Base-by-base conservation (phyloP, 139 green algal species). In the Chlamydomonas incerta region DNA sequence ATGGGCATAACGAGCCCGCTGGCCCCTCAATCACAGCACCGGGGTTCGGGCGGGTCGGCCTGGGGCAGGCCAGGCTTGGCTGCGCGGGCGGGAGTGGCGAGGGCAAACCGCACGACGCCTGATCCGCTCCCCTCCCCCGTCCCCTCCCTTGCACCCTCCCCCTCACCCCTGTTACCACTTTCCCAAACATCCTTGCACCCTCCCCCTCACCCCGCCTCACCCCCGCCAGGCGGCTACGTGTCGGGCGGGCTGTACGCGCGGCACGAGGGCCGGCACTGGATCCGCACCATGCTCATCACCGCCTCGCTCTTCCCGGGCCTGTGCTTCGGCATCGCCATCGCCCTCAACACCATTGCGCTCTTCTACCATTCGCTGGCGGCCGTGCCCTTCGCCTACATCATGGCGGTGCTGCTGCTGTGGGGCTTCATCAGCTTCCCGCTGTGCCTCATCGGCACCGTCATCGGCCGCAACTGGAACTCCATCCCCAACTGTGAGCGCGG, bases 321-420 rank as follows among this genome's bases (percentile, higher is more conserved):
- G 28, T 92, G 89, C 89, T 98, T 98, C 79, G 90, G 72, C 76
- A 98, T 99, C 83, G 96, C 94, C 0, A 98, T 97, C 5, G 86
- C 93, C 50, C 93, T 99, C 74, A 99, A 99, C 95, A 97, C 96
- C 63, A 95, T 99, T 52, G 97, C 97, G 55, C 97, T 99, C 87
- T 94, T 91, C 74, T 98, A 99, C 87, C 91, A 95, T 77, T 98
- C 95, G 2, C 91, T 99, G 31, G 95, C 96, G 3, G 95, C 96
- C 23, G 96, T 99, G 52, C 96, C 96, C 50, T 99, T 99, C 85
- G 94, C 93, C 65, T 95, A 95, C 86, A 99, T 99, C 34, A 55
- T 87, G 72, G 88, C 69, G 10, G 89, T 99, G 66, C 92, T 98
- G 60, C 87, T 98, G 66, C 90, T 99, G 72, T 99, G 97, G 97